Conservation (phyloP, 1,139 yeast genomes). For the Zygosaccharomyces pseudobailii region DNA sequence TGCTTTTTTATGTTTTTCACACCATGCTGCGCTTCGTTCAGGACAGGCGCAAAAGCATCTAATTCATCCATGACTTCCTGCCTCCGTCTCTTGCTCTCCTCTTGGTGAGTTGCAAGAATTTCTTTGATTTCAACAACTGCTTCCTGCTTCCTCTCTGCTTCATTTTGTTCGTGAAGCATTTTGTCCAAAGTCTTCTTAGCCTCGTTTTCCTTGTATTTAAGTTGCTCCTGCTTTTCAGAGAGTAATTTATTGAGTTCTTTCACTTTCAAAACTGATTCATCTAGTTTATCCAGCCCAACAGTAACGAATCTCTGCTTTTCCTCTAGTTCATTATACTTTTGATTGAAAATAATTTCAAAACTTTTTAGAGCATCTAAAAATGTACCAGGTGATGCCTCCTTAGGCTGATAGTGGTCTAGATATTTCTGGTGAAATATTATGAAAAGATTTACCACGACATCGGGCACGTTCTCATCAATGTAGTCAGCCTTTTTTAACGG, state of each 20-base stretch:
- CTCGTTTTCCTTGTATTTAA: constrained; percentile 56
- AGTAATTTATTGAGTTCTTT: constrained; percentile 54
- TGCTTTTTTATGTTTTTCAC: constrained; percentile 90
- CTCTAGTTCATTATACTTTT: constrained; percentile 51
- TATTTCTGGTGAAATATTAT: constrained; percentile 43
- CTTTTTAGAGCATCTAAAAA: constrained; percentile 50
- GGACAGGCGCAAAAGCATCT: constrained; percentile 77
- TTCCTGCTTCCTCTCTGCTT: constrained; percentile 85
- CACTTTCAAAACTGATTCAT: constrained; percentile 74
- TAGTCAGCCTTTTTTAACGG: constrained; percentile 13
- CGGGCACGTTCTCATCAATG: constrained; percentile 37
- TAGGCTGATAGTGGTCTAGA: constrained; percentile 8
- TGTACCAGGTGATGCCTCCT: constrained; percentile 46
- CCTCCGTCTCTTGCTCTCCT: constrained; percentile 53
- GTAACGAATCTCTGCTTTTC: constrained; percentile 68
- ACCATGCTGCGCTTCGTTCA: constrained; percentile 76
- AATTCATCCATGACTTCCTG: constrained; percentile 57
- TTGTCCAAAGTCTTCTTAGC: constrained; percentile 68
- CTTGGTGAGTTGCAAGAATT: constrained; percentile 65
- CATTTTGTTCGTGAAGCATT: constrained; percentile 86
- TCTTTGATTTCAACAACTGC: constrained; percentile 76
- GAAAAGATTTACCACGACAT: constrained; percentile 46
- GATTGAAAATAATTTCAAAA: constrained; percentile 43
- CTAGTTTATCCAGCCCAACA: constrained; percentile 67
- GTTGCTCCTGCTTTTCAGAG: constrained; percentile 47